Evolutionary conservation across 805 yeast species (phyloP), one percentile per base, ranked within the genome.

Genomic region (Brettanomyces nanus): DNA sequence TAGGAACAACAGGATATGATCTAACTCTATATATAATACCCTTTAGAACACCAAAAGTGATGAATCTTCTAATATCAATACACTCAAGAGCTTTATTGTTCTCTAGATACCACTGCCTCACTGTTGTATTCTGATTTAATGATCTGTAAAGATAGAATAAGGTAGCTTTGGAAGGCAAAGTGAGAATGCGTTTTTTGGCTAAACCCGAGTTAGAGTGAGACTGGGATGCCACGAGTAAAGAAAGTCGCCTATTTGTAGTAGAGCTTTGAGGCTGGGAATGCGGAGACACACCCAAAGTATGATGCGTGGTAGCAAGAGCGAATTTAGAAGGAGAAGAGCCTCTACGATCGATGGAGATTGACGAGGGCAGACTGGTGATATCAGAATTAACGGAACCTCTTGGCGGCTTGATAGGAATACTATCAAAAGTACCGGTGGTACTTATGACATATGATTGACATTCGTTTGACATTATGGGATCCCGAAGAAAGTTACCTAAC

Each of bases 11-110:
- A 0, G 97, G 97, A 52, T 75, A 85, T 17, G 87, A 65, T 39
- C 82, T 72, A 1, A 87, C 83, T 36, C 97, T 62, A 54, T 87
- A 87, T 6, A 94, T 80, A 5, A 92, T 51, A 0, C 95, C 86
- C 43, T 86, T 73, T 19, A 85, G 64, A 2, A 85, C 70, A 1
- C 99, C 99, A 65, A 89, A 92, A 15, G 87, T 76, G 17, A 92
- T 65, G 48, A 92, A 85, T 38, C 95, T 64, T 45, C 97, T 68
- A 3, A 92, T 66, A 57, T 92, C 99, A 30, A 94, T 75, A 45
- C 77, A 71, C 20, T 62, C 56, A 14, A 92, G 62, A 3, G 63
- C 59, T 33, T 71, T 71, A 28, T 65, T 65, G 52, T 92, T 80
- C 41, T 76, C 82, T 19, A 69, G 51, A 53, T 77, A 85, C 97